phyloP scores from a whole-genome alignment of 768 basidiomycete genomes.

The Trametes cingulata region DNA sequence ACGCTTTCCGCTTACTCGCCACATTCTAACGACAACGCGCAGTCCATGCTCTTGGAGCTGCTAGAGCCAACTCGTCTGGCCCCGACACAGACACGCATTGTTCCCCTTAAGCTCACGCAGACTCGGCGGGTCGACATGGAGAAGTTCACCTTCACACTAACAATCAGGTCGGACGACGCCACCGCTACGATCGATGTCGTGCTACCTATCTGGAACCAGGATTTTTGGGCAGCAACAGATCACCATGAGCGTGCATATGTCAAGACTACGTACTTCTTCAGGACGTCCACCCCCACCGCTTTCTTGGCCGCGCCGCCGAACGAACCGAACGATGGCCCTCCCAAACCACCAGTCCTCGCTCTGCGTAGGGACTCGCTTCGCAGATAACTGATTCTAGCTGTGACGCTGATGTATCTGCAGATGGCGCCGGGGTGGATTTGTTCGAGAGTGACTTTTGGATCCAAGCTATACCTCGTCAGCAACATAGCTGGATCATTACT shows the following conservation, averaged over 20 bases:
- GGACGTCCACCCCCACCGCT: slow-evolving; percentile 51
- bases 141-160: slow-evolving; percentile 42
- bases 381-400: neutral
- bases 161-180: slow-evolving; percentile 26
- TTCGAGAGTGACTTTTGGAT: slow-evolving; percentile 56
- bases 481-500: slow-evolving; percentile 72
- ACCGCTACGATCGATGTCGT: slow-evolving; percentile 34
- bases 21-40: neutral
- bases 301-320: slow-evolving; percentile 63
- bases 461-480: slow-evolving; percentile 58
- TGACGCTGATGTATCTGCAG: slow-evolving; percentile 38
- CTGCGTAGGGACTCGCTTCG: slow-evolving; percentile 50
- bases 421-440: slow-evolving; percentile 87
- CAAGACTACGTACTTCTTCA: slow-evolving; percentile 60
- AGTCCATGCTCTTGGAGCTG: slow-evolving; percentile 22
- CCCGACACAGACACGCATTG: slow-evolving; percentile 60
- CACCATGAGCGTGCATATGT: slow-evolving; percentile 37
- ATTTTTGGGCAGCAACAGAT: slow-evolving; percentile 39
- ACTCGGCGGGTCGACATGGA: slow-evolving; percentile 37
- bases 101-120: slow-evolving; percentile 55
- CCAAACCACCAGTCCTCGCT: slow-evolving; percentile 57
- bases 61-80: slow-evolving; percentile 43
- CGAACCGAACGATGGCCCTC: slow-evolving; percentile 29
- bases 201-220: slow-evolving; percentile 49
- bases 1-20: neutral